Conservation (phyloP, 1,284 basidiomycete genomes). For the Phlebopus sp. region DNA sequence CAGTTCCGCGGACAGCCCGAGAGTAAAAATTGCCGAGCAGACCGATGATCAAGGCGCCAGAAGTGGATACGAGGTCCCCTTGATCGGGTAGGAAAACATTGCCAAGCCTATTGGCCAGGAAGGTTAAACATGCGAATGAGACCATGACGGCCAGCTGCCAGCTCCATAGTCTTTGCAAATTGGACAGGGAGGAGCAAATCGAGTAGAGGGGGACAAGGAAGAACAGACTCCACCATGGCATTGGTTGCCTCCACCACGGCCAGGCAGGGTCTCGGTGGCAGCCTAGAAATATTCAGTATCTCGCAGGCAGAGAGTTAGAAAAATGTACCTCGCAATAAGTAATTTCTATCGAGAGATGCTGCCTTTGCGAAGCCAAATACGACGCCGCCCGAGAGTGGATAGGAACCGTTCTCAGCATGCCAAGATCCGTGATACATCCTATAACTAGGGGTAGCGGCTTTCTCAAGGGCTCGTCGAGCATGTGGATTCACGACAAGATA, state of each 20-base stretch:
- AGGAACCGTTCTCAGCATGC: constrained; percentile 51
- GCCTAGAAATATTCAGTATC: constrained; percentile 37
- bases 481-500: constrained; percentile 73
- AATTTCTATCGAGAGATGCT: constrained; percentile 36
- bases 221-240: constrained; percentile 77
- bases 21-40: constrained; percentile 81
- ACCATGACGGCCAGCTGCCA: constrained; percentile 78
- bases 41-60: constrained; percentile 82
- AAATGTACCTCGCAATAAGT: constrained; percentile 52
- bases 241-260: constrained; percentile 74
- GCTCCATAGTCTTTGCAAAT: constrained; percentile 70
- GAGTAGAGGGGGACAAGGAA: constrained; percentile 79
- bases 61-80: constrained; percentile 64
- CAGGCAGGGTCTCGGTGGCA: constrained; percentile 71
- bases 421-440: constrained; percentile 62
- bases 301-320: not conserved
- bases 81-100: constrained; percentile 47
- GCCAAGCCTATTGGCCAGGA: constrained; percentile 63
- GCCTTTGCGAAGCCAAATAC: constrained; percentile 61
- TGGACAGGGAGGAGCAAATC: constrained; percentile 73
- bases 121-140: constrained; percentile 73
- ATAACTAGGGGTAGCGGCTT: constrained; percentile 42
- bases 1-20: constrained; percentile 71
- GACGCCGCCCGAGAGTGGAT: constrained; percentile 47
- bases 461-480: constrained; percentile 53